These are phyloP conservation scores for Verticillium nubilum DNA, from an alignment of 2,329 filamentous ascomycete species.

Conservation along the genomic window DNA sequence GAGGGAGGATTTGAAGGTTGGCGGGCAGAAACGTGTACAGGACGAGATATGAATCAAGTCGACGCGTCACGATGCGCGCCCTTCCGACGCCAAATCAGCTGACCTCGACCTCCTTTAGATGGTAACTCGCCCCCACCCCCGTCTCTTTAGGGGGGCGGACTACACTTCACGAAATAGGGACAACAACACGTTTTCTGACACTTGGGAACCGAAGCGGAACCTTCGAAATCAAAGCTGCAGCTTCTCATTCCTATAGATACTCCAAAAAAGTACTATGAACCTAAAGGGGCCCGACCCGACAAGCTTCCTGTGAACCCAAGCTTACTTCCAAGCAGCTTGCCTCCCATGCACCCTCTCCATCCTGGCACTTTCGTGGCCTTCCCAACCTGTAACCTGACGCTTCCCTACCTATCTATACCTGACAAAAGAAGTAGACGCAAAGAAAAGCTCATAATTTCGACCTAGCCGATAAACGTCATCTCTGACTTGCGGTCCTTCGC, in stretches of 20 bases:
- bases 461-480: conserved; percentile 58
- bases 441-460: background rate
- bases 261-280: background rate
- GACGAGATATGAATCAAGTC: background rate
- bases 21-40: too few relatives aligned
- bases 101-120: conserved; percentile 1
- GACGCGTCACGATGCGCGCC: conserved; percentile 6
- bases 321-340: background rate
- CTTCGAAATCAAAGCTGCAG: too few relatives aligned
- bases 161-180: too few relatives aligned
- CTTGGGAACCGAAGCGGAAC: too few relatives aligned
- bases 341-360: background rate
- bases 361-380: background rate
- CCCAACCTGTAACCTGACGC: background rate
- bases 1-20: background rate
- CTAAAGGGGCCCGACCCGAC: background rate
- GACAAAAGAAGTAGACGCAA: background rate
- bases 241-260: background rate
- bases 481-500: conserved; percentile 57
- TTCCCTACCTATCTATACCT: background rate
- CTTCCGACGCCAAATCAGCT: conserved; percentile 5
- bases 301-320: background rate
- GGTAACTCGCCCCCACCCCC: background rate
- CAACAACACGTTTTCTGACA: too few relatives aligned
- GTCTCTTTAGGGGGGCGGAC: too few relatives aligned